phyloP scores from a whole-genome alignment of 2,329 filamentous ascomycete species.

The Lasiodiplodia citricola region DNA sequence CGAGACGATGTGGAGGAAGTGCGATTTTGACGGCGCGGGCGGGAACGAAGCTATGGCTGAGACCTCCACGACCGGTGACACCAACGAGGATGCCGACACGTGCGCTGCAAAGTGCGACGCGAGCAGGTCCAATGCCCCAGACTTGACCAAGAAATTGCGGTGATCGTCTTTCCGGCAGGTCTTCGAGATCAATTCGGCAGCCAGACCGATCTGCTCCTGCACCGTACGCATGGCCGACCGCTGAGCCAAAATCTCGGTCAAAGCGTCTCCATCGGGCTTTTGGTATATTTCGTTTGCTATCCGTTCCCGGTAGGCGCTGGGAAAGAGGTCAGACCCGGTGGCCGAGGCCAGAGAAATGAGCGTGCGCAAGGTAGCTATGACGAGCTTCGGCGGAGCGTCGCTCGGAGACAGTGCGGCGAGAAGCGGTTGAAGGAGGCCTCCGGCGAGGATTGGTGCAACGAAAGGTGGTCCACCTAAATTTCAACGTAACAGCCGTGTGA shows the following conservation, averaged over 20 bases:
- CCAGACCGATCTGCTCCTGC: conserved; percentile 67
- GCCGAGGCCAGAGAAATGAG: conserved; percentile 72
- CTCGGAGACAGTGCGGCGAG: conserved; percentile 71
- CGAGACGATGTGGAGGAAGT: conserved; percentile 73
- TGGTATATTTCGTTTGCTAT: conserved; percentile 63
- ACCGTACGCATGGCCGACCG: conserved; percentile 57
- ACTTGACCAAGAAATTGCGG: conserved; percentile 72
- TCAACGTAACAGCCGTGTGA: conserved; percentile 10
- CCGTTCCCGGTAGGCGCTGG: conserved; percentile 21
- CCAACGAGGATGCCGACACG: conserved; percentile 36
- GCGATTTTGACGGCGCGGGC: conserved; percentile 63
- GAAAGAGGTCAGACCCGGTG: conserved; percentile 62
- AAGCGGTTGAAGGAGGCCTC: conserved; percentile 70
- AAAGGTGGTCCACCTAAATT: conserved; percentile 76
- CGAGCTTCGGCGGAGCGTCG: conserved; percentile 68
- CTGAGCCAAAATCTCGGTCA: conserved; percentile 70
- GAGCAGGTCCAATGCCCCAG: conserved; percentile 78
- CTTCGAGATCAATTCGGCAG: conserved; percentile 63
- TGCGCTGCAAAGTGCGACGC: conserved; percentile 68
- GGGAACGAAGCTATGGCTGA: conserved; percentile 38
- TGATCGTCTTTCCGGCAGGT: conserved; percentile 73
- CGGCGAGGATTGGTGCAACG: conserved; percentile 73
- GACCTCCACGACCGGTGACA: conserved; percentile 31
- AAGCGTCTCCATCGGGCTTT: conserved; percentile 63
- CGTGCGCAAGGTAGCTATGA: conserved; percentile 75